These are phyloP conservation scores for Lentithecium fluviatile DNA, from an alignment of 495 filamentous ascomycete genomes.

Conservation along the genomic window DNA sequence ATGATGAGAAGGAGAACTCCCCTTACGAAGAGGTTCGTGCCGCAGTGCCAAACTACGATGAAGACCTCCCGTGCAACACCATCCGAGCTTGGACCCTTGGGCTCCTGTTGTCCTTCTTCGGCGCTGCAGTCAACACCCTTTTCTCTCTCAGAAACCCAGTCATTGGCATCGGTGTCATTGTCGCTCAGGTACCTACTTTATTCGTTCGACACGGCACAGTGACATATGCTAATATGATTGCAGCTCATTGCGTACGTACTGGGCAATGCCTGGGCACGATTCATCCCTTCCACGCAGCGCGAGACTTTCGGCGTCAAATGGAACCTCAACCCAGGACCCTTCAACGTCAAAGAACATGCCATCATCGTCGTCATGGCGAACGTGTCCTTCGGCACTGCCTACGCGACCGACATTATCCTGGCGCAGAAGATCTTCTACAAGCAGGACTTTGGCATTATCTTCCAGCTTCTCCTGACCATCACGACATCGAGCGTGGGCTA, in stretches of 20 bases:
- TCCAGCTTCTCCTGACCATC: constrained; percentile 22
- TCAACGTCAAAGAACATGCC: constrained; percentile 79
- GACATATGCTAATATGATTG: neutral
- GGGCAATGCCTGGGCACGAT: constrained; percentile 50
- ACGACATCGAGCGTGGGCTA: constrained; percentile 21
- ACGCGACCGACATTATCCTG: constrained; percentile 68
- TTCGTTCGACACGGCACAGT: neutral
- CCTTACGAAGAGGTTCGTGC: constrained; percentile 28
- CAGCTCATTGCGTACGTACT: constrained; percentile 62
- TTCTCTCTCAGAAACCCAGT: constrained; percentile 61
- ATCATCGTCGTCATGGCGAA: constrained; percentile 74
- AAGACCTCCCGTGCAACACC: constrained; percentile 22
- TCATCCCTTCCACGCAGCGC: constrained; percentile 55
- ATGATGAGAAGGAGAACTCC: constrained; percentile 55
- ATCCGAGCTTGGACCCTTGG: constrained; percentile 24
- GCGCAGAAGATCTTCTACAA: constrained; percentile 48
- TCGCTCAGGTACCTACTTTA: constrained; percentile 57
- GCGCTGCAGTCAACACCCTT: constrained; percentile 63
- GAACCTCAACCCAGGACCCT: constrained; percentile 68
- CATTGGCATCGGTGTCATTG: constrained; percentile 65
- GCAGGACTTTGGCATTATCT: constrained; percentile 19
- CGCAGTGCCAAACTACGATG: constrained; percentile 21
- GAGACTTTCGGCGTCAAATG: constrained; percentile 55
- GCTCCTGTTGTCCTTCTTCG: constrained; percentile 56
- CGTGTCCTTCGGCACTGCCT: constrained; percentile 61